Conservation (phyloP, 805 yeast genomes). For the Barnettozyma sp. region DNA sequence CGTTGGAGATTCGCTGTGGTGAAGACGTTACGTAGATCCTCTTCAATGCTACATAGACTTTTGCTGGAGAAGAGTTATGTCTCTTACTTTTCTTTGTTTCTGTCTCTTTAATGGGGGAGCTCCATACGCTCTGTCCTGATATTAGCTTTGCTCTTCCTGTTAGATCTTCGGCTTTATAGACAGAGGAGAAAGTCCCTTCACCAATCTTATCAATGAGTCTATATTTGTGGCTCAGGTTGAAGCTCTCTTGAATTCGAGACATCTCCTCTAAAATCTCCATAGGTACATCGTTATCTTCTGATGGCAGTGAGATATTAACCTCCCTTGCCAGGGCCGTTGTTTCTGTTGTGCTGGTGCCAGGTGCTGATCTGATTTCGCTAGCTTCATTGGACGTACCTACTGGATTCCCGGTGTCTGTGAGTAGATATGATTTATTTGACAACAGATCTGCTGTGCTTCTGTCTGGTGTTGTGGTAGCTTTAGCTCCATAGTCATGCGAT, state of each 20-base stretch:
- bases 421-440: too few relatives aligned
- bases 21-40: constrained; percentile 93
- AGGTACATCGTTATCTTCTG: constrained; percentile 41
- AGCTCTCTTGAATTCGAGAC: constrained; percentile 44
- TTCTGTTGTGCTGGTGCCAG: constrained; percentile 1
- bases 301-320: constrained; percentile 13
- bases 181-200: constrained; percentile 89
- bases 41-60: constrained; percentile 70
- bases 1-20: constrained; percentile 85
- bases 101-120: constrained; percentile 22
- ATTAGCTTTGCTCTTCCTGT: constrained; percentile 27
- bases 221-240: constrained; percentile 37
- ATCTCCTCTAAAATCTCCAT: constrained; percentile 52
- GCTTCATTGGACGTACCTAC: too few relatives aligned
- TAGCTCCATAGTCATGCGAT: not conserved
- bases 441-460: too few relatives aligned
- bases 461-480: too few relatives aligned
- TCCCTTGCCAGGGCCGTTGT: constrained; percentile 3
- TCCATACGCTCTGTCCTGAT: constrained; percentile 31
- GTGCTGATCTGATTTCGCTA: constrained; percentile 1
- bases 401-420: too few relatives aligned
- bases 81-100: constrained; percentile 32
- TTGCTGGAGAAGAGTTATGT: constrained; percentile 3
- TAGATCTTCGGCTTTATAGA: constrained; percentile 62
- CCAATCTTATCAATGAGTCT: constrained; percentile 43